Base-by-base conservation (phyloP, 2,329 filamentous ascomycete species). In the Plectosphaerella sp. region DNA sequence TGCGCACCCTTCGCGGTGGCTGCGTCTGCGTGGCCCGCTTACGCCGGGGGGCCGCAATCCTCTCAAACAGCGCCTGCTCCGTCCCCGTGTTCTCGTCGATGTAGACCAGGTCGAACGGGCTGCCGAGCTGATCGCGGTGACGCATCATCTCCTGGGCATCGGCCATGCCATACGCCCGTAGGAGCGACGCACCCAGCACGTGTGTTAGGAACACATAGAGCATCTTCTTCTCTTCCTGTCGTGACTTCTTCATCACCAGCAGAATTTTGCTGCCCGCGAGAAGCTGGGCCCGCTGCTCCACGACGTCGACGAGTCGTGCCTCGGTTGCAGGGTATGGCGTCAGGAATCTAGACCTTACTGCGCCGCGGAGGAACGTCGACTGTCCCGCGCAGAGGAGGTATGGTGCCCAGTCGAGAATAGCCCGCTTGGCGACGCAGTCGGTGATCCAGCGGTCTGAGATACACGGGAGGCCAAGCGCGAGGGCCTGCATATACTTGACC, bases 401-500 rank as follows among this genome's bases (percentile, higher is more conserved):
- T 1, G 85, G 82, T 8, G 79, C 73, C 88, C 92, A 97, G 49
- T 88, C 81, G 1, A 95, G 70, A 0, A 93, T 69, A 8, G 71
- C 64, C 6, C 76, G 74, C 33, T 82, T 81, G 1, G 76, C 68
- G 3, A 93, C 67, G 56, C 89, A 96, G 48, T 88, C 80, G 24
- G 82, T 77, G 47, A 96, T 74, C 93, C 94, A 99, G 51, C 86
- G 85, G 6, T 84, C 80, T 6, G 90, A 87, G 2, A 99, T 76
- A 62, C 92, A 96, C 0, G 94, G 94, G 0, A 99, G 71, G 1
- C 90, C 91, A 1, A 99, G 80, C 0, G 94, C 92, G 2, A 99
- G 80, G 0, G 94, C 94, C 70, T 97, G 92, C 78, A 97, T 89
- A 67, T 94, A 97, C 66, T 97, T 99, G 48, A 86, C 82, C 57